phyloP scores from a whole-genome alignment of 306 rosid genomes.

The Quercus ilex region DNA sequence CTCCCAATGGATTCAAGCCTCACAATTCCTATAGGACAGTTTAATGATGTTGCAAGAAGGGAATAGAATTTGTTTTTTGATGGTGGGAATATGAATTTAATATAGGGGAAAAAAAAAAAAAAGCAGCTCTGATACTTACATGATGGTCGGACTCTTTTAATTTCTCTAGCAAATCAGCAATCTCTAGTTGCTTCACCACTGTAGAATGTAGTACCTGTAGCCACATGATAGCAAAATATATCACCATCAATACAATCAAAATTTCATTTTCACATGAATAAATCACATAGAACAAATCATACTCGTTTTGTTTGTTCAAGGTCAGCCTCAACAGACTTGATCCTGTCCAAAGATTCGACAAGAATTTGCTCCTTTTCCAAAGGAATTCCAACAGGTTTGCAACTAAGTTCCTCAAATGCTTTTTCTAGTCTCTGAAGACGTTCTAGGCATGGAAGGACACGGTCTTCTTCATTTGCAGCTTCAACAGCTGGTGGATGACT shows the following conservation, averaged over 20 bases:
- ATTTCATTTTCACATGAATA: constrained; percentile 1
- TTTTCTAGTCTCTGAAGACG: constrained; percentile 83
- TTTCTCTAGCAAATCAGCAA: constrained; percentile 61
- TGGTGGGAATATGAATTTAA: too few species aligned
- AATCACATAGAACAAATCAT: constrained; percentile 26
- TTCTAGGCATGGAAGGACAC: constrained; percentile 55
- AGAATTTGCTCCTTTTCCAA: constrained; percentile 79
- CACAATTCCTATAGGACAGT: background rate
- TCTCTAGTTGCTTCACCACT: constrained; percentile 79
- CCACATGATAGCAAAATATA: constrained; percentile 1
- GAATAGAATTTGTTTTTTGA: background rate
- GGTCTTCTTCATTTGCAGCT: constrained; percentile 51
- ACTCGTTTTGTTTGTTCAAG: constrained; percentile 92
- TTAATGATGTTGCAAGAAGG: background rate
- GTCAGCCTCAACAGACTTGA: constrained; percentile 82
- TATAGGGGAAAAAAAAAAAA: too few species aligned
- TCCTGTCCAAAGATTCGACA: constrained; percentile 81
- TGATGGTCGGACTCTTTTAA: constrained; percentile 49
- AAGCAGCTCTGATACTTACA: constrained; percentile 44
- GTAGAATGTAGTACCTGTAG: constrained; percentile 71
- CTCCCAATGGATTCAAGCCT: background rate
- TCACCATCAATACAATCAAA: constrained; percentile 3
- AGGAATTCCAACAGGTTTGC: constrained; percentile 78
- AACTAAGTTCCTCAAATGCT: constrained; percentile 53
- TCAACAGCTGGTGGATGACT: constrained; percentile 45